phyloP scores from a whole-genome alignment of 2,329 filamentous ascomycete genomes.

The Periconia sp. region DNA sequence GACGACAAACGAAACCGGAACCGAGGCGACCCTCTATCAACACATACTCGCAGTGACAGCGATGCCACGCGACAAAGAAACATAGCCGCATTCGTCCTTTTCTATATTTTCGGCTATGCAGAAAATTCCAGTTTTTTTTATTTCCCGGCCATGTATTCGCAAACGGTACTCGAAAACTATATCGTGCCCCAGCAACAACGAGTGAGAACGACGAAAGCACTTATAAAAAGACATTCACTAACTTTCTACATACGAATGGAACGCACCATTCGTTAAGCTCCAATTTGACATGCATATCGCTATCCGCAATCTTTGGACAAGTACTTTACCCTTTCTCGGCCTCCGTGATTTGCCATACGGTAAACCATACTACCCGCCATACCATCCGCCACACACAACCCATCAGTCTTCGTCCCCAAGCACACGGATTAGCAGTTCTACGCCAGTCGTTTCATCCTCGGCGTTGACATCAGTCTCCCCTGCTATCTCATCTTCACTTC shows the following conservation, averaged over 20 bases:
- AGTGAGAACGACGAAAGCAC: slow-evolving; percentile 5
- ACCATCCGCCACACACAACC: background rate
- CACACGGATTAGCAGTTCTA: background rate
- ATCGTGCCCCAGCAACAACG: background rate
- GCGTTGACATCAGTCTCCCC: background rate
- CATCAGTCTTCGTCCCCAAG: background rate
- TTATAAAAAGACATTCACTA: background rate
- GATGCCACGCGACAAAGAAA: slow-evolving; percentile 19
- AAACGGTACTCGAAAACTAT: slow-evolving; percentile 19
- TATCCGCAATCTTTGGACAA: slow-evolving; percentile 7
- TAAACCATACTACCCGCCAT: background rate
- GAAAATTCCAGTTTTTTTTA: slow-evolving; percentile 9
- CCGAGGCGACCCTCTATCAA: slow-evolving; percentile 2
- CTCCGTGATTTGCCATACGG: background rate
- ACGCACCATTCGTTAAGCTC: slow-evolving; percentile 1
- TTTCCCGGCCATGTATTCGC: slow-evolving; percentile 7
- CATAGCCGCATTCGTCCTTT: slow-evolving; percentile 15
- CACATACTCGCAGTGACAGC: slow-evolving; percentile 6
- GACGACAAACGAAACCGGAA: slow-evolving; percentile 16
- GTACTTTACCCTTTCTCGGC: slow-evolving; percentile 5
- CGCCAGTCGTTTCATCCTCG: background rate
- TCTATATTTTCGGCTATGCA: slow-evolving; percentile 14
- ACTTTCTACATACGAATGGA: slow-evolving; percentile 6
- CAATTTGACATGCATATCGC: slow-evolving; percentile 8
- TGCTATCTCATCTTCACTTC: background rate